A percentile compares a stretch with the other conserved stretches of the same genome.
phyloP scores from a whole-genome alignment of 2,329 filamentous ascomycete genomes.

The Aspergillus sp. region DNA sequence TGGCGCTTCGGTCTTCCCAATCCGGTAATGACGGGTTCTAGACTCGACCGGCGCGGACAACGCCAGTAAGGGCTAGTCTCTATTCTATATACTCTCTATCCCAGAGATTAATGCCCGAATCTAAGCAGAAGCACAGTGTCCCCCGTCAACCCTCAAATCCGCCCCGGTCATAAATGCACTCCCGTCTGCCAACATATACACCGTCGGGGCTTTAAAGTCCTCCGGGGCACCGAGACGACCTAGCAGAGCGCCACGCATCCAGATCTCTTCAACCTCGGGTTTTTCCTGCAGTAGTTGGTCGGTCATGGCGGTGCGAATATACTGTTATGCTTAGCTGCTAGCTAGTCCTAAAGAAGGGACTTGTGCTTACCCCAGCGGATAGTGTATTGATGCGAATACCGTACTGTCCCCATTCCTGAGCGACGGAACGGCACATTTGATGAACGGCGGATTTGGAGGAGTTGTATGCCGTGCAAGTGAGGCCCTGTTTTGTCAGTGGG shows the following conservation, averaged over 20 bases:
- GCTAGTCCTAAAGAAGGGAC: neutral
- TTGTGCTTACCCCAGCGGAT: constrained; percentile 53
- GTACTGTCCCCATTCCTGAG: constrained; percentile 46
- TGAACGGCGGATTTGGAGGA: constrained; percentile 43
- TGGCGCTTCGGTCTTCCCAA: neutral
- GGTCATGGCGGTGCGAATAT: constrained; percentile 44
- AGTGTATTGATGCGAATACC: constrained; percentile 75
- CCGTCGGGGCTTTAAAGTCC: constrained; percentile 29
- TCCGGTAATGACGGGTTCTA: neutral
- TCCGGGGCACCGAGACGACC: constrained; percentile 41
- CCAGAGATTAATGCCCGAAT: neutral
- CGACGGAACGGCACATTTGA: constrained; percentile 42
- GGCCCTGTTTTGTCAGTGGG: constrained; percentile 38
- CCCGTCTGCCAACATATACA: constrained; percentile 31
- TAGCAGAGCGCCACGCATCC: constrained; percentile 47
- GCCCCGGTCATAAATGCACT: constrained; percentile 35
- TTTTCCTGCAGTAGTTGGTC: constrained; percentile 38
- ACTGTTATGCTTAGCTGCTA: constrained; percentile 19
- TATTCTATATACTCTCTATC: neutral
- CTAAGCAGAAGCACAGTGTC: constrained; percentile 30
- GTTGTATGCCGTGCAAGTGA: constrained; percentile 54
- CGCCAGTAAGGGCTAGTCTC: neutral
- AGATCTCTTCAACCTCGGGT: constrained; percentile 45
- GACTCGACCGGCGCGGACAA: neutral
- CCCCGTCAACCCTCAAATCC: constrained; percentile 34